Evolutionary conservation across 2,329 filamentous ascomycete species (phyloP).

Genomic region (Decorospora gaudefroyi): DNA sequence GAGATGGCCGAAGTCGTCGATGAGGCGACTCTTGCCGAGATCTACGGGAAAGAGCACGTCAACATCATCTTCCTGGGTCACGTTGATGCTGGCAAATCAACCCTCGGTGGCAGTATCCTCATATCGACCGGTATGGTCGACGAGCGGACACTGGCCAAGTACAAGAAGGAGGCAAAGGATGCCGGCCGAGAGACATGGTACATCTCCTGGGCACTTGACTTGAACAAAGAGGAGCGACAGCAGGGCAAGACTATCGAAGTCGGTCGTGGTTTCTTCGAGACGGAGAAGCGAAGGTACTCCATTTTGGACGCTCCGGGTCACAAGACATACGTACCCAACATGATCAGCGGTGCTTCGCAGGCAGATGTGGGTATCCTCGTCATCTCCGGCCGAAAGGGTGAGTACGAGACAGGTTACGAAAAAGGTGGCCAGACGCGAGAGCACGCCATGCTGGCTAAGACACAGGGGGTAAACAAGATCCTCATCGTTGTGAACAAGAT

Average conservation of each 20-base stretch:
- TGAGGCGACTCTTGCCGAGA: constrained; percentile 84
- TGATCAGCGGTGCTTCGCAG: constrained; percentile 85
- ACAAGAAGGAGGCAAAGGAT: constrained; percentile 87
- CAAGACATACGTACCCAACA: constrained; percentile 97
- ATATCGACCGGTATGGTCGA: constrained; percentile 99
- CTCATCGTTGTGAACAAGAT: constrained; percentile 94
- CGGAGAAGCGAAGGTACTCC: constrained; percentile 92
- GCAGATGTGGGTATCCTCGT: constrained; percentile 79
- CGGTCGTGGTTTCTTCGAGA: constrained; percentile 89
- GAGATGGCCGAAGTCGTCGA: constrained; percentile 80
- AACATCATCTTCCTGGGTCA: constrained; percentile 99
- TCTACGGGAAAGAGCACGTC: constrained; percentile 91
- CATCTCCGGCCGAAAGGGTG: constrained; percentile 94
- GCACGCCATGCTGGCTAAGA: constrained; percentile 97
- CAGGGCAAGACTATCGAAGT: constrained; percentile 99
- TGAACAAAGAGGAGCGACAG: constrained; percentile 93
- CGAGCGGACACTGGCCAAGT: constrained; percentile 96
- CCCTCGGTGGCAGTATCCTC: constrained; percentile 88
- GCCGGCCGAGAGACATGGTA: constrained; percentile 98
- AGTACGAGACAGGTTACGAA: constrained; percentile 98
- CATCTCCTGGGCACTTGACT: constrained; percentile 94
- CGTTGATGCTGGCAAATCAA: constrained; percentile 98
- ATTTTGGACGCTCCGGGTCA: constrained; percentile 96
- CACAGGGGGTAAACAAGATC: constrained; percentile 96
- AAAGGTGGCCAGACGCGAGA: constrained; percentile 95